Evolutionary conservation across 2,329 filamentous ascomycete genomes (phyloP).

Genomic region (Cryphonectria carpinicola): DNA sequence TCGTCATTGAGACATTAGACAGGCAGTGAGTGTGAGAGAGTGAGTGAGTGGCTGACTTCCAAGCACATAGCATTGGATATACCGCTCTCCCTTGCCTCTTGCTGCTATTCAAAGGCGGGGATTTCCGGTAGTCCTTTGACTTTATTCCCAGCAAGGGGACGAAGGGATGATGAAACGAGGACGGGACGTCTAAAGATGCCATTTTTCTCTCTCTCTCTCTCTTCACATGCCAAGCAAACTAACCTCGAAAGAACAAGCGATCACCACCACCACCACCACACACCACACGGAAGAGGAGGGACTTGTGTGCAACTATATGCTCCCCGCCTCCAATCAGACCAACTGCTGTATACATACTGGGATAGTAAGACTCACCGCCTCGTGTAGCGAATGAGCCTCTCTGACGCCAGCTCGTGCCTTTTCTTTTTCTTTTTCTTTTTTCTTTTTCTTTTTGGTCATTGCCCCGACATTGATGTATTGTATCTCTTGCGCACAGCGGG

Average conservation of each 20-base stretch:
- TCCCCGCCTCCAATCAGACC: neutral
- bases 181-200: neutral
- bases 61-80: neutral
- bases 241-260: neutral
- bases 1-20: neutral
- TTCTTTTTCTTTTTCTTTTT: no score
- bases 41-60: neutral
- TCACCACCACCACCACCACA: neutral
- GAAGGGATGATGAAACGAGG: neutral
- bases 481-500: neutral
- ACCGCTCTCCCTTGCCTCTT: neutral
- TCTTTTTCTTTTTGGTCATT: neutral
- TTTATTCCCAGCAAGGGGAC: neutral
- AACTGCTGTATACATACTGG: neutral
- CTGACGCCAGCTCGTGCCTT: neutral
- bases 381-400: neutral
- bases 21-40: neutral
- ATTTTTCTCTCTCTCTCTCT: neutral
- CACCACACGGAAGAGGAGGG: neutral
- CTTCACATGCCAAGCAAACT: neutral
- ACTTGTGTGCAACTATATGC: neutral
- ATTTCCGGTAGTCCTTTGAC: neutral
- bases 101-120: neutral
- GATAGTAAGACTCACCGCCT: neutral
- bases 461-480: neutral